phyloP scores from a whole-genome alignment of 2,329 filamentous ascomycete genomes.

The Furcasterigmium sp. region DNA sequence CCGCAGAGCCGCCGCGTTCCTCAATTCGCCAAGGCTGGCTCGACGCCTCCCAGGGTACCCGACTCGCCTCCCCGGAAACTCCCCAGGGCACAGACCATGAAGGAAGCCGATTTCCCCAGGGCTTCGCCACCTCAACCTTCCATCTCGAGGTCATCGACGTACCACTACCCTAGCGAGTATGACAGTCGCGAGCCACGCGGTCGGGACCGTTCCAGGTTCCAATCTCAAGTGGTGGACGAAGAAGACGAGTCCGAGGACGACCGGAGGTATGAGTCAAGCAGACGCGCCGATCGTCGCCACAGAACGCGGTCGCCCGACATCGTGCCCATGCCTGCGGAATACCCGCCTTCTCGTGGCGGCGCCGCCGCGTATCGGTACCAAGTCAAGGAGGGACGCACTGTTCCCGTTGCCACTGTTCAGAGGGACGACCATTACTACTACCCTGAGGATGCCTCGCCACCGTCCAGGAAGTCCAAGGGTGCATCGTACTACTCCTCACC shows the following conservation, averaged over 20 bases:
- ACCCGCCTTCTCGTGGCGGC: slow-evolving; percentile 1
- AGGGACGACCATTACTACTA: slow-evolving; percentile 19
- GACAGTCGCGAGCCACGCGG: slow-evolving; percentile 19
- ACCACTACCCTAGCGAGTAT: slow-evolving; percentile 17
- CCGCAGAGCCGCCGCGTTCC: slow-evolving; percentile 20
- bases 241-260: slow-evolving; percentile 29
- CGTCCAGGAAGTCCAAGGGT: slow-evolving; percentile 4
- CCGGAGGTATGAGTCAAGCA: slow-evolving; percentile 16
- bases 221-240: slow-evolving; percentile 25
- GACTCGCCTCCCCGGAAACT: slow-evolving; percentile 23
- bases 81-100: slow-evolving; percentile 27
- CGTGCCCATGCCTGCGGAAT: slow-evolving; percentile 10
- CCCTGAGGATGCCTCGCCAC: slow-evolving; percentile 5
- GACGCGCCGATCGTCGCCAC: slow-evolving; percentile 21
- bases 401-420: slow-evolving; percentile 12
- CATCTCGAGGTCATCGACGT: slow-evolving; percentile 28
- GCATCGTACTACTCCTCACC: slow-evolving; percentile 6
- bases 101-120: slow-evolving; percentile 20
- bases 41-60: slow-evolving; percentile 16
- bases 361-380: slow-evolving; percentile 5
- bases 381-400: slow-evolving; percentile 16
- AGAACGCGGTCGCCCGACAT: slow-evolving; percentile 27
- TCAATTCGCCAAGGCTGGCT: slow-evolving; percentile 18
- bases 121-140: slow-evolving; percentile 15
- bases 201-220: slow-evolving; percentile 29